Base-by-base conservation (phyloP, 441 rosid genomes). In the Jatropha podagrica region DNA sequence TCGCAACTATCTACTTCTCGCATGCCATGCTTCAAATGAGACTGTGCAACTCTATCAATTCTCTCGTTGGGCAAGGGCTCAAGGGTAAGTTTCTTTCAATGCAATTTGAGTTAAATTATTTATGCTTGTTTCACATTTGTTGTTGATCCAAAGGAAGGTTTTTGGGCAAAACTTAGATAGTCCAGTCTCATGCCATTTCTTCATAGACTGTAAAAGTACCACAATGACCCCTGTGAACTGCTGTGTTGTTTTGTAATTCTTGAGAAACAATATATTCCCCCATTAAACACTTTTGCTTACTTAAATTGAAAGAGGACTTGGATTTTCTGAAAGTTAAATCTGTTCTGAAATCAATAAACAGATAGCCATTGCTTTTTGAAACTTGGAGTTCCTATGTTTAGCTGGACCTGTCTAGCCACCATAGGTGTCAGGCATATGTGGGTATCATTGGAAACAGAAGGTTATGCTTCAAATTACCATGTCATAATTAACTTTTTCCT, bases 21-120 rank as follows among this genome's bases (percentile, higher is more conserved):
- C 93, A 55, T 95, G 98, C 56, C 99, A 92, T 88, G 97, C 87
- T 73, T 93, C 99, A 48, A 95, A 92, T 67, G 99, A 95, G 88
- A 88, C 91, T 54, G 97, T 95, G 75, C 99, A 95, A 82, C 94
- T 93, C 77, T 95, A 92, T 83, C 92, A 93, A 68, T 83, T 95
- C 61, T 90, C 95, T 4, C 91, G 97, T 12, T 95, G 96, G 95
- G 97, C 94, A 41, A 87, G 72, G 83, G 85, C 79, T 76, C 96
- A 92, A 60, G 97, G 97, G 99, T 91, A 79, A 86, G 91, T 77
- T 15, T 42, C 65, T 71, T n/a, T n/a, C 18, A 9, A n/a, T 49
- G 69, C 6, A 37, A 40, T 68, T 58, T 69, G 40, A 18, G 63
- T 51, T 63, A 41, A n/a, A 38, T 55, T 68, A 54, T 20, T 26